Base-by-base conservation (phyloP, 805 yeast genomes). In the Ogataea trehaloabstinens region DNA sequence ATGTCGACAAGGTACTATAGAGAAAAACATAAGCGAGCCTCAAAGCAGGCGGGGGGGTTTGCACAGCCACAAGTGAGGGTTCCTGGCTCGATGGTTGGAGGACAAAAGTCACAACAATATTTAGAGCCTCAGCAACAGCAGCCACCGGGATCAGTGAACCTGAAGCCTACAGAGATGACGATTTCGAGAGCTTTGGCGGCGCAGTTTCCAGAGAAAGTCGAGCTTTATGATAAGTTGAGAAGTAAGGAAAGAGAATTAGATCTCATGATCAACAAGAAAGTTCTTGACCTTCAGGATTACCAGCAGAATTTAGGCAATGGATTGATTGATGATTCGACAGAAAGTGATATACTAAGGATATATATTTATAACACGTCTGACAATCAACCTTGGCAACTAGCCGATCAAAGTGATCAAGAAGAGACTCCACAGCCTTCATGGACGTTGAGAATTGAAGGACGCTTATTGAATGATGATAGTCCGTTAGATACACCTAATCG, bases 371-470 rank as follows among this genome's bases (percentile, higher is more conserved):
- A 86, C 57, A 82, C 87, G 4, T 69, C 84, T 21, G 85, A 82
- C 45, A 85, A 86, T 58, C 98, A 91, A 64, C 86, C 91, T 31
- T 93, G 98, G 98, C 91, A 85, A 58, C 45, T 36, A 15, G 44
- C 42, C 15, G 48, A 42, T 13, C 32, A 36, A 6, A 39, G 42
- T 15, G 42, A 37, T 21, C 48, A 39, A 35, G 57, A 41, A 31
- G 53, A 41, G 31, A 45, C 31, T 13, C 41, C 25, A 24, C 56
- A 51, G 3, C 74, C 86, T 3, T 59, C 76, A 1, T 91, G 97
- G 97, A 84, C 93, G 1, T 71, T 91, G 48, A 73, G 95, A 41
- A 75, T 93, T 19, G 98, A 93, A 62, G 99, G 99, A 11, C 70
- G 90, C 42, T 65, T 87, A 18, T 65, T 90, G 15, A 66, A 73